Evolutionary conservation across 441 rosid genomes (phyloP), one percentile per base, ranked within the genome.

Genomic region (Cnidoscolus chayamansa): DNA sequence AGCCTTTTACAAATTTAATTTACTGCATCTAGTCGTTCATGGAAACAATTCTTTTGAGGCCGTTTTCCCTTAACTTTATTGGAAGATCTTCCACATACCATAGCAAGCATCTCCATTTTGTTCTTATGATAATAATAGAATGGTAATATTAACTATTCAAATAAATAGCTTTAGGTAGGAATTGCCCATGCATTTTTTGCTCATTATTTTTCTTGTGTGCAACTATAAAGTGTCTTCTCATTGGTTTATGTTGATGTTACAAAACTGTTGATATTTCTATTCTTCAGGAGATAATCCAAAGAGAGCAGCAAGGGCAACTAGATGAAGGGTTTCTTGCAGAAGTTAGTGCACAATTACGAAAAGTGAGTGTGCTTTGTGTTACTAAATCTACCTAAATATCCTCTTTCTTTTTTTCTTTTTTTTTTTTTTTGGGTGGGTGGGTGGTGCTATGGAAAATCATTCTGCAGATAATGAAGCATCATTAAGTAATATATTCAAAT

Each of bases 291-390:
- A 80, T 94, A 66, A 74, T 71, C 54, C 94, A 83, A 81, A 84
- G 86, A 82, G 94, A 90, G 78, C 85, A 82, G 71, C 89, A 87
- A 83, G 97, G 98, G 63, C 86, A 88, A 76, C 84, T 90, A 54
- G 95, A 92, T 82, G 98, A 92, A 84, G 95, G 97, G 16, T 90
- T 94, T 75, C 97, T 94, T 75, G 79, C 96, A 77, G 91, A 92
- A 87, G 97, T 92, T 71, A 94, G 76, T 72, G 96, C 97, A 78
- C 97, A 90, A 76, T 79, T 94, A 73, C 85, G 94, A 78, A 94
- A 92, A 81, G 98, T 89, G 79, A 76, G 86, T 78, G 57, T 50
- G 53, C n/a, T 71, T 76, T 25, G 68, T 19, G 37, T n/a, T 69
- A 70, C 54, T 30, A 17, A 17, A 55, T 10, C 49, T 49, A 49